These are phyloP conservation scores for Leishmania major DNA, from an alignment of 208 protist genomes.

Conservation along the genomic window DNA sequence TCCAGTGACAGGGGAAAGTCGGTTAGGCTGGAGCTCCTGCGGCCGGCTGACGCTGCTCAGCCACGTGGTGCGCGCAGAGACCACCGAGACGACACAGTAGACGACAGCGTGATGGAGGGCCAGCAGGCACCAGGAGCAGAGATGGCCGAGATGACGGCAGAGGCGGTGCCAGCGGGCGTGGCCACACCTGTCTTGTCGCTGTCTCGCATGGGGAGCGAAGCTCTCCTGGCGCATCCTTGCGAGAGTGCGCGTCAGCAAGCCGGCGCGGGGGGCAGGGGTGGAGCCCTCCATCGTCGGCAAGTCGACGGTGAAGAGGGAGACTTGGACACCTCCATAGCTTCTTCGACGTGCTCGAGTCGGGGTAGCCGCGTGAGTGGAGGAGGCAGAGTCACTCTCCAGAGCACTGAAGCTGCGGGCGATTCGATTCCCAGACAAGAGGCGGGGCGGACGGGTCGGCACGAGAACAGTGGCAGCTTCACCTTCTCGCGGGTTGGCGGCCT, in stretches of 20 bases:
- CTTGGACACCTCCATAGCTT: too few species aligned
- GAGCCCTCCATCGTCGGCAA: neutral
- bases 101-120: neutral
- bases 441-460: too few species aligned
- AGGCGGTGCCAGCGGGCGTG: neutral
- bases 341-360: neutral
- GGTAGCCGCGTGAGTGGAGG: neutral
- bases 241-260: too few species aligned
- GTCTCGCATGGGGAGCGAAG: neutral
- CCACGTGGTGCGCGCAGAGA: neutral
- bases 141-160: neutral
- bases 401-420: neutral
- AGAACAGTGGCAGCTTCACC: slow-evolving; percentile 12
- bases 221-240: neutral
- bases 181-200: neutral
- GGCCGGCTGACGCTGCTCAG: neutral
- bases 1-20: slow-evolving; percentile 15
- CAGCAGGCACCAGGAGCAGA: neutral
- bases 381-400: neutral
- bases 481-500: slow-evolving; percentile 18
- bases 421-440: neutral
- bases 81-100: neutral
- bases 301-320: neutral
- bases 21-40: slow-evolving; percentile 4
- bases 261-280: neutral